Conservation (phyloP, 2,329 filamentous ascomycete genomes). For the Rutstroemia sp. region DNA sequence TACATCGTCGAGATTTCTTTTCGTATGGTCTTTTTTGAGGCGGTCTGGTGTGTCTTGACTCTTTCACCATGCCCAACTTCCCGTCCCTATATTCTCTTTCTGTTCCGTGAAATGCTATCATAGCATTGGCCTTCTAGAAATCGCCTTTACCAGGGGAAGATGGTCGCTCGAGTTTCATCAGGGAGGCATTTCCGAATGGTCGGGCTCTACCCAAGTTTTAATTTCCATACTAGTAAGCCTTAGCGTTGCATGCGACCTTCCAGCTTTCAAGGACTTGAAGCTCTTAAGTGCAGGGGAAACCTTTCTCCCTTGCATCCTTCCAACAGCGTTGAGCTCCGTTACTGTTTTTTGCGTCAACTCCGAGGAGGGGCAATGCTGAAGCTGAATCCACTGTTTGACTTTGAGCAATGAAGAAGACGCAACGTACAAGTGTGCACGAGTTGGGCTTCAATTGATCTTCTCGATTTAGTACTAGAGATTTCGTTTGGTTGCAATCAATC, state of each 20-base stretch:
- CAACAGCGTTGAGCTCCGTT: neutral
- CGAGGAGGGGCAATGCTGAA: neutral
- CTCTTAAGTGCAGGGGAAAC: neutral
- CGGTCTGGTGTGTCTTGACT: neutral
- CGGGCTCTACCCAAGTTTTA: neutral
- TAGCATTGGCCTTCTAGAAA: neutral
- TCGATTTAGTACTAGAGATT: neutral
- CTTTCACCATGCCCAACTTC: neutral
- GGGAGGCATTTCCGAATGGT: neutral
- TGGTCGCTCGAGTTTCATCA: neutral
- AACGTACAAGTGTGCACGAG: neutral
- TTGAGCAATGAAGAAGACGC: neutral
- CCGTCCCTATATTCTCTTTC: neutral
- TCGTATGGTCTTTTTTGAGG: neutral
- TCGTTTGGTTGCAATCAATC: neutral
- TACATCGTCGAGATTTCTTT: neutral
- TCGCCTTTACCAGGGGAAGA: too few relatives aligned
- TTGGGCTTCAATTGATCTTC: neutral
- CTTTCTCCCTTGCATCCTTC: neutral
- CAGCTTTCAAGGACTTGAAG: neutral
- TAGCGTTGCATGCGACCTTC: constrained; percentile 1
- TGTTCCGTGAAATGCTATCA: too few relatives aligned
- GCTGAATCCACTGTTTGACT: neutral
- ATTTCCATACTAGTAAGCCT: neutral
- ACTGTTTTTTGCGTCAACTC: neutral